phyloP scores from a whole-genome alignment of 805 yeast genomes.

The Saccharomycopsis sp. region DNA sequence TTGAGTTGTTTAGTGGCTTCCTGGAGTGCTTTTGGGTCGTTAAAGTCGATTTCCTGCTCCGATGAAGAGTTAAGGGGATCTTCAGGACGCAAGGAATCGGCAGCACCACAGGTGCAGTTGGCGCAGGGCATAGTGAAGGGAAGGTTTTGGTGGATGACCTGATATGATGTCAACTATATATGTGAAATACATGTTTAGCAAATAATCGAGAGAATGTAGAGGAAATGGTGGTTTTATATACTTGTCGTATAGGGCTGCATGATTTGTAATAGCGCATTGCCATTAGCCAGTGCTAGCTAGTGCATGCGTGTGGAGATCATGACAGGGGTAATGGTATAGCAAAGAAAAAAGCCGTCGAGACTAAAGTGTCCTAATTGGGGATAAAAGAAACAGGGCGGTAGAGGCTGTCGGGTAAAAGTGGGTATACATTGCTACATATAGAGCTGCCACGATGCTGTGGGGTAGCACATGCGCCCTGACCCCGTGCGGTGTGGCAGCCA shows the following conservation, averaged over 20 bases:
- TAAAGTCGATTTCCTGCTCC: constrained; percentile 14
- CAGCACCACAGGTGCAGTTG: constrained; percentile 24
- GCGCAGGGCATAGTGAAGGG: constrained; percentile 24
- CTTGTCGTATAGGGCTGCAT: too few species aligned
- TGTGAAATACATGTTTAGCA: too few species aligned
- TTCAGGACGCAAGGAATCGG: too few species aligned
- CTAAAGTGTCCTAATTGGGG: not conserved
- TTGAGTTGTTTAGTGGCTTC: constrained; percentile 16
- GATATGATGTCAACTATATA: too few species aligned
- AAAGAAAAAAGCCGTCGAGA: not conserved
- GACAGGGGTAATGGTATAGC: not conserved
- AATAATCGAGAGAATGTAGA: too few species aligned
- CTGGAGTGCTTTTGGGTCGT: constrained; percentile 19
- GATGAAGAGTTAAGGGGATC: too few species aligned
- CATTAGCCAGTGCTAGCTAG: not conserved
- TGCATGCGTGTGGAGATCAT: too few species aligned
- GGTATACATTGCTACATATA: too few species aligned
- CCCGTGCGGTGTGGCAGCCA: not conserved
- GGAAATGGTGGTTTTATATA: too few species aligned
- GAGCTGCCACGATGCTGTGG: too few species aligned
- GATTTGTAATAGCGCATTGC: not conserved
- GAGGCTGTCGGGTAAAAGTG: too few species aligned
- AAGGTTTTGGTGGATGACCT: not conserved
- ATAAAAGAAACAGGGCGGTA: not conserved
- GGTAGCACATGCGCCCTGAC: not conserved